These are phyloP conservation scores for Fusarium nodosum DNA, from an alignment of 2,329 filamentous ascomycete species.

Conservation along the genomic window DNA sequence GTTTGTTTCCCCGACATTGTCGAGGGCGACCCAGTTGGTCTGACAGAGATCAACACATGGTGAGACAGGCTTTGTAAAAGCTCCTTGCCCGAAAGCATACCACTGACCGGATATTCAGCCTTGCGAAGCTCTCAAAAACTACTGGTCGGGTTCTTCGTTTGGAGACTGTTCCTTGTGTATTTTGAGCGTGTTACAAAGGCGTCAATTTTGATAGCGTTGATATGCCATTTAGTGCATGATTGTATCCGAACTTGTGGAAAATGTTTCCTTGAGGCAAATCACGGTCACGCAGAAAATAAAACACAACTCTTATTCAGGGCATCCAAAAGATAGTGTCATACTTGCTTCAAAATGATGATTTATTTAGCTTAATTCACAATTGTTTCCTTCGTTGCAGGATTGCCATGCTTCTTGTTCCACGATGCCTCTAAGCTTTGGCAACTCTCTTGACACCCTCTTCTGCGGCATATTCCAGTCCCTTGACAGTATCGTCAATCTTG, in stretches of 20 bases:
- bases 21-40: neutral
- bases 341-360: neutral
- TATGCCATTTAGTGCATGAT: no score
- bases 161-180: neutral
- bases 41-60: neutral
- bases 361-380: neutral
- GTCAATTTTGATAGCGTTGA: fast-evolving
- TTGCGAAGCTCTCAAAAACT: neutral
- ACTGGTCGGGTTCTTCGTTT: neutral
- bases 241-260: neutral
- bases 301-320: neutral
- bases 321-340: neutral
- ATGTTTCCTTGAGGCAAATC: neutral
- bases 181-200: neutral
- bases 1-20: neutral
- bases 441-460: conserved; percentile 3
- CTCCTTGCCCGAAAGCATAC: fast-evolving
- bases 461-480: conserved; percentile 35
- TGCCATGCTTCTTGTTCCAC: neutral
- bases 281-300: neutral
- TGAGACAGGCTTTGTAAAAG: neutral
- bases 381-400: neutral
- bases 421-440: neutral
- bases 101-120: neutral
- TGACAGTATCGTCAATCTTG: conserved; percentile 23